Base-by-base conservation (phyloP, 306 rosid species). In the Mimosa bimucronata region DNA sequence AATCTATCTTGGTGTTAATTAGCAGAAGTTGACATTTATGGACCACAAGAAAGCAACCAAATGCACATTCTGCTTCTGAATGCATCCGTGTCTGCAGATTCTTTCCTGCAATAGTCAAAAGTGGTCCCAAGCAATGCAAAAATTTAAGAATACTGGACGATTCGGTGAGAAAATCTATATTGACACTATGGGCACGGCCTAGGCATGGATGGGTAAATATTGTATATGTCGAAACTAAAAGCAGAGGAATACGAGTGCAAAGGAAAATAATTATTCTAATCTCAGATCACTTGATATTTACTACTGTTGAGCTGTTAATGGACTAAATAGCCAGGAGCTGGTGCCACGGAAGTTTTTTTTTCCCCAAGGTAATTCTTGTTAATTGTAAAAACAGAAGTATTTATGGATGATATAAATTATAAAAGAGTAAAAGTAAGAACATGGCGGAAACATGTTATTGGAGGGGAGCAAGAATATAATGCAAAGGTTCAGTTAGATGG, bases 51-150 rank as follows among this genome's bases (percentile, higher is more conserved):
- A 21, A 57, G 64, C 30, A n/a, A 57, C 7, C 64, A 3, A 3
- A 2, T 9, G n/a, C 67, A 29, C 26, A 61, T 13, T 61, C 31
- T 61, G 67, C 3, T 28, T 12, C 67, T 28, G 67, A 61, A 25
- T 12, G 9, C 64, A 57, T 10, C 64, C 28, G 64, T 57, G 15
- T 23, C 19, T 26, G 10, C 29, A 58, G 66, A 58, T 2, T 58
- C 31, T 11, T 25, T 30, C 2, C 90, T 87, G 88, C 84, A 79
- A 16, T 40, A 7, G 34, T 62, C 50, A 40, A 34, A 55, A 2
- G 30, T 34, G 38, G 5, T 65, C 69, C 37, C 68, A 9, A 46
- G 14, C 50, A 26, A 71, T 2, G 64, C 42, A 69, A 46, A 21
- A 12, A 18, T 5, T 52, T 18, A 19, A 52, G 23, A 18, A 68